Evolutionary conservation across 768 basidiomycete species (phyloP).

Genomic region (Mycena epipterygia): DNA sequence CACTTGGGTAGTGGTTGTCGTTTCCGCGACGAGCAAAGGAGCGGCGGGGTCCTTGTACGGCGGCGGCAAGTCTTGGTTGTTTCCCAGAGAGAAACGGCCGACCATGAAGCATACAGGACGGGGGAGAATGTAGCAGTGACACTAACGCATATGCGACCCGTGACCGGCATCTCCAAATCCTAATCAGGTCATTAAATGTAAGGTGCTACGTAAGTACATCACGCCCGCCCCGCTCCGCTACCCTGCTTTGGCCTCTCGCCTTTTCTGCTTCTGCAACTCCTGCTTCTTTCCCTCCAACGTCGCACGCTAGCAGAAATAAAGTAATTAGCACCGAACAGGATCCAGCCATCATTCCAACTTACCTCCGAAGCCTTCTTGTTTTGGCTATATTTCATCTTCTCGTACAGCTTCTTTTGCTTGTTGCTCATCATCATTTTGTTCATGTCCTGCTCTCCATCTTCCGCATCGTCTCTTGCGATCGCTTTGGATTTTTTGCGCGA

Average conservation of each 20-base stretch:
- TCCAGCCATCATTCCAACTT: conserved; percentile 43
- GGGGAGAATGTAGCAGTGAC: background rate
- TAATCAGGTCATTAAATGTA: conserved; percentile 15
- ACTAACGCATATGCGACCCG: background rate
- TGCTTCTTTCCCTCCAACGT: conserved; percentile 72
- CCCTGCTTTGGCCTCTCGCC: conserved; percentile 51
- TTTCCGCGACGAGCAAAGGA: conserved; percentile 57
- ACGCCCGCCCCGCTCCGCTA: conserved; percentile 12
- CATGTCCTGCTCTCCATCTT: conserved; percentile 82
- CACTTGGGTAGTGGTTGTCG: conserved; percentile 65
- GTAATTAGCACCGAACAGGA: conserved; percentile 10
- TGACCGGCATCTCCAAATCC: background rate
- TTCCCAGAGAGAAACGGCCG: conserved; percentile 43
- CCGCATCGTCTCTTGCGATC: conserved; percentile 46
- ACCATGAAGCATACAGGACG: conserved; percentile 41
- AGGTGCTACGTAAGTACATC: background rate
- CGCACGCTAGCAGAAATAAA: conserved; percentile 65
- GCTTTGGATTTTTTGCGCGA: conserved; percentile 58
- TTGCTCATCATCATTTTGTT: conserved; percentile 99
- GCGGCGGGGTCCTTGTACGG: conserved; percentile 48
- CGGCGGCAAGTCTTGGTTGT: conserved; percentile 45
- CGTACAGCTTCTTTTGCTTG: conserved; percentile 93
- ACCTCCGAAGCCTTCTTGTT: conserved; percentile 86
- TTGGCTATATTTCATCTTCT: conserved; percentile 92
- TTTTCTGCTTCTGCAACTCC: conserved; percentile 67